Base-by-base conservation (phyloP, 768 basidiomycete genomes). In the Chalciporus sphaerocephalus region DNA sequence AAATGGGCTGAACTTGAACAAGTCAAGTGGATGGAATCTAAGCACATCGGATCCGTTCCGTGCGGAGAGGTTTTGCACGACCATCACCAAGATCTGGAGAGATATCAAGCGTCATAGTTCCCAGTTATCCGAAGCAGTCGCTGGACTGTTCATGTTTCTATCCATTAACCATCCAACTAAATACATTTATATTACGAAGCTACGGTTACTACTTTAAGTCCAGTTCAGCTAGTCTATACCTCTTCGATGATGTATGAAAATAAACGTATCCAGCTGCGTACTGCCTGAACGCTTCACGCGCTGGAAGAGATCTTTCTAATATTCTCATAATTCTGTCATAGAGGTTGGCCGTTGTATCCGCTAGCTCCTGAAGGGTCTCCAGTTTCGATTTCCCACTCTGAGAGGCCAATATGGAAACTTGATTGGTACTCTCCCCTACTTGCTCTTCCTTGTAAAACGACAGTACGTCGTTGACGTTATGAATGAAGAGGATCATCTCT, bases 371-470 rank as follows among this genome's bases (percentile, higher is more conserved):
- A 2, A 65, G 55, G 5, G 51, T 53, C 7, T 65, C 61, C 38
- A 61, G 36, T 43, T 70, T 71, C 4, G 61, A 50, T 6, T 44
- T 38, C 3, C 52, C 46, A 3, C 51, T 45, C 21, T 49, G 56
- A 10, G 50, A 47, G 0, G 71, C 70, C 0, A 65, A 44, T 13
- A 58, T 48, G 1, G 72, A 70, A 25, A 72, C 52, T 21, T 58
- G 65, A 45, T 72, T 73, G 27, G 61, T 58, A 5, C 49, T 46
- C 41, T 73, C 73, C 2, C 61, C 65, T 0, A 42, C 58, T 2
- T 58, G 42, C 40, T 73, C 72, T 58, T 74, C 73, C 46, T 74
- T 65, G 46, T 73, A 68, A 43, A 73, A 73, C 0, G 66, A 72
- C 2, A 72, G 50, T 22, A 73, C 52, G 27, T 74, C 71, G 45